Base-by-base conservation (phyloP, 371 early-diverging fungal species). In the Mortierella sp. region DNA sequence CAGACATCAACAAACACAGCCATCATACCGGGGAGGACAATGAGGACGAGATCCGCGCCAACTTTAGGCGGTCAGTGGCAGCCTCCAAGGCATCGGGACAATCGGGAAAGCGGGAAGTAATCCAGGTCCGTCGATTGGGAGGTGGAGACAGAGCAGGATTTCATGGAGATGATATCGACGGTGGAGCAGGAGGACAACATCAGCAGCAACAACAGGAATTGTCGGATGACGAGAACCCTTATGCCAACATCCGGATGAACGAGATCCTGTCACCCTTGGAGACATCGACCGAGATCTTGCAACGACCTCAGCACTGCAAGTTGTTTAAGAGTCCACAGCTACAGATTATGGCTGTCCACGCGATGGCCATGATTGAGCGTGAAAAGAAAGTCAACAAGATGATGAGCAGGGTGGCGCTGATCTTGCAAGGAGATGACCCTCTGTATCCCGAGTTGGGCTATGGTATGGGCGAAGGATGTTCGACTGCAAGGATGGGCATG, bases 281-380 rank as follows among this genome's bases (percentile, higher is more conserved):
- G 71, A 71, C 74, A 0, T 82, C 86, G 38, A 86, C 86, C 50
- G 86, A 86, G 11, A 82, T 86, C 47, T 54, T 86, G 60, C 79
- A 81, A 26, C 74, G 81, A 24, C 82, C 86, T 3, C 86, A 81
- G 63, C 70, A 82, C 58, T 70, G 82, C 26, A 81, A 80, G 70
- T 21, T 86, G 50, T 86, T 86, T 34, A 72, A 77, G 44, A 82
- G 80, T 57, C 86, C 86, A 11, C 82, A 86, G 50, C 55, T 86
- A 16, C 86, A 86, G 78, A 86, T 86, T 70, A 86, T 86, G 86
- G 86, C 86, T 9, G 86, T 86, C 13, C 86, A 86, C 76, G 86
- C 82, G 55, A 86, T 86, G 86, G 86, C 86, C 5, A 86, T 86
- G 86, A 82, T 85, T 73, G 86, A 85, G 72, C 80, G 86, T 7